phyloP scores from a whole-genome alignment of 2,329 filamentous ascomycete species.

The Neonectria faginata region DNA sequence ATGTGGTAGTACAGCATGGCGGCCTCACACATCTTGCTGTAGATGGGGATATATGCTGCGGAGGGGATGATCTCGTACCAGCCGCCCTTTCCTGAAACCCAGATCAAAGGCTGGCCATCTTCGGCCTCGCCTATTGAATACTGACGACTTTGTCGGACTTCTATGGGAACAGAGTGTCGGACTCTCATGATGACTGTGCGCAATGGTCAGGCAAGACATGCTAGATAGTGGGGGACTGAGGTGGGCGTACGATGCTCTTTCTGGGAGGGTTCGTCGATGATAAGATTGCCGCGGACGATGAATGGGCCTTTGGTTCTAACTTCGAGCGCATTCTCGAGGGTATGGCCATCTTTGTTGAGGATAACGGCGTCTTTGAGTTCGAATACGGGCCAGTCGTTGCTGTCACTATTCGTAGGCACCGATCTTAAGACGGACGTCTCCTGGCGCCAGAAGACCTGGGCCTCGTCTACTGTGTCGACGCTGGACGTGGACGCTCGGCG shows the following conservation, averaged over 20 bases:
- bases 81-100: constrained; percentile 69
- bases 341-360: constrained; percentile 63
- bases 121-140: constrained; percentile 67
- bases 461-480: constrained; percentile 56
- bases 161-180: constrained; percentile 55
- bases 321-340: constrained; percentile 70
- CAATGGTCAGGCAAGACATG: constrained; percentile 30
- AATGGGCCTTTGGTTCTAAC: constrained; percentile 71
- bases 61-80: constrained; percentile 76
- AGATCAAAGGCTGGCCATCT: constrained; percentile 68
- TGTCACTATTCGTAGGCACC: constrained; percentile 44
- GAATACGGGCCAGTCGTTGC: constrained; percentile 71
- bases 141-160: constrained; percentile 61
- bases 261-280: constrained; percentile 59
- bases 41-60: constrained; percentile 66
- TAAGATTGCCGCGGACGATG: constrained; percentile 69
- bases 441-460: constrained; percentile 50
- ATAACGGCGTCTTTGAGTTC: constrained; percentile 71
- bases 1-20: constrained; percentile 73
- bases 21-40: constrained; percentile 71
- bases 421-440: constrained; percentile 51
- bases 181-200: constrained; percentile 50
- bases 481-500: constrained; percentile 60
- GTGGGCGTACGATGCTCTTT: constrained; percentile 51
- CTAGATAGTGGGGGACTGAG: not conserved